Percentiles rank a stretch among this genome's conserved stretches.
Conservation (phyloP, 345 rosid genomes). For the Erodium maritimum region DNA sequence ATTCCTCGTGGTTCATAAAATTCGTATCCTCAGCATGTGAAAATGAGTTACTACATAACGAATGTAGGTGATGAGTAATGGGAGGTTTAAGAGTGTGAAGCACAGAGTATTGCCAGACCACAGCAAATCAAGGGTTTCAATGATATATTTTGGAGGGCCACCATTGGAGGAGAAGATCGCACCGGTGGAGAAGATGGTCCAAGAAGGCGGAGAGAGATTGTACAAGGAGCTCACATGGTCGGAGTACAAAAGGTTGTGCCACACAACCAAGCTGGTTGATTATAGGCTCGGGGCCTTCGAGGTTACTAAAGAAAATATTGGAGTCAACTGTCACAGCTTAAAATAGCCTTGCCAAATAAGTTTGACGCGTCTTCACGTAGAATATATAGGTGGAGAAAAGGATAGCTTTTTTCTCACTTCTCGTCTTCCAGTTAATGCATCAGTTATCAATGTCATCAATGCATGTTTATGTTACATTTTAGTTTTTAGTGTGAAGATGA, state of each 20-base stretch:
- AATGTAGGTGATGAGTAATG: slow-evolving; percentile 77
- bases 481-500: too few relatives aligned
- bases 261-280: slow-evolving; percentile 67
- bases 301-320: slow-evolving; percentile 12
- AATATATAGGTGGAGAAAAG: too few relatives aligned
- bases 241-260: slow-evolving; percentile 65
- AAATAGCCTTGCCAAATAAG: too few relatives aligned
- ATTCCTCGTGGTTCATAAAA: too few relatives aligned
- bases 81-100: slow-evolving; percentile 75
- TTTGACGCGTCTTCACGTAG: too few relatives aligned
- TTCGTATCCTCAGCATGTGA: too few relatives aligned
- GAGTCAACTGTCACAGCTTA: too few relatives aligned
- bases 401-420: too few relatives aligned
- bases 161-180: slow-evolving; percentile 44
- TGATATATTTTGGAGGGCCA: slow-evolving; percentile 88
- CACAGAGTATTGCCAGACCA: slow-evolving; percentile 69
- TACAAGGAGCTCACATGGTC: slow-evolving; percentile 83
- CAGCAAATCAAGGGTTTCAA: slow-evolving; percentile 56
- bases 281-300: slow-evolving; percentile 64
- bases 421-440: too few relatives aligned
- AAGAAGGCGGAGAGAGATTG: slow-evolving; percentile 46
- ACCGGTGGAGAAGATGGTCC: slow-evolving; percentile 40
- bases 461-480: too few relatives aligned
- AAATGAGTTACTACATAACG: neutral
- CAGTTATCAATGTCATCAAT: too few relatives aligned